A percentile compares a stretch with the other conserved stretches of the same genome.
Conservation (phyloP, 768 basidiomycete genomes). For the Rhodosporidiobolus sp. region DNA sequence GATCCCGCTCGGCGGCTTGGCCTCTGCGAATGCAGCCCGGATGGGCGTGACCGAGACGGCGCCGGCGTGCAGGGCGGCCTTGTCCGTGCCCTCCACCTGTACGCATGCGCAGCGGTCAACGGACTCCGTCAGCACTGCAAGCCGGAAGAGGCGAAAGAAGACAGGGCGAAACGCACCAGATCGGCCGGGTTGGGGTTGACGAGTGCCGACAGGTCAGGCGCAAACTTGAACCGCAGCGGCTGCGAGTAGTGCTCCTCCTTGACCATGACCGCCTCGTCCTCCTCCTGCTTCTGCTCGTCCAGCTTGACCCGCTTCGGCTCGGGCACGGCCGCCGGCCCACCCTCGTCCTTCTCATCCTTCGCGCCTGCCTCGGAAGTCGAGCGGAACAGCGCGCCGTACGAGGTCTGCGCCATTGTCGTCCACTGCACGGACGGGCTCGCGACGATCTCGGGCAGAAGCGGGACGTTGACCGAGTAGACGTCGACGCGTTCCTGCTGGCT, state of each 20-base stretch:
- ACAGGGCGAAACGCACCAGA: background rate
- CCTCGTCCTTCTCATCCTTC: background rate
- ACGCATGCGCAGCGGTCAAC: background rate
- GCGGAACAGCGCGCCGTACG: slow-evolving; percentile 50
- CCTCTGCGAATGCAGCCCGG: slow-evolving; percentile 28
- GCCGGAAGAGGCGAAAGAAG: background rate
- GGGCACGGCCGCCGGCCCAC: slow-evolving; percentile 23
- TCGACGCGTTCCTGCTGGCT: slow-evolving; percentile 21
- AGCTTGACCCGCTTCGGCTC: background rate
- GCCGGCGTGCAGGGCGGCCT: slow-evolving; percentile 40
- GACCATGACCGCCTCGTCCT: background rate
- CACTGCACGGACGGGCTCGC: slow-evolving; percentile 44
- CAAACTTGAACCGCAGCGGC: slow-evolving; percentile 47
- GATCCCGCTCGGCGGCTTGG: background rate
- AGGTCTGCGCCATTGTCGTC: slow-evolving; percentile 49
- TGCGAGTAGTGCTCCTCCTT: slow-evolving; percentile 19
- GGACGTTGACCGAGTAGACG: slow-evolving; percentile 37
- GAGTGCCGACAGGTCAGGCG: slow-evolving; percentile 47
- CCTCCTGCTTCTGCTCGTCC: background rate
- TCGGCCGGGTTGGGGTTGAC: slow-evolving; percentile 42
- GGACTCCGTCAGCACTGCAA: background rate
- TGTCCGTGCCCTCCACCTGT: slow-evolving; percentile 47
- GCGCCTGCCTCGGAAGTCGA: slow-evolving; percentile 21
- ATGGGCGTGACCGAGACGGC: slow-evolving; percentile 38
- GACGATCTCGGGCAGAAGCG: slow-evolving; percentile 47